phyloP scores from a whole-genome alignment of 2,329 filamentous ascomycete species.

The Stagonosporopsis rhizophila region DNA sequence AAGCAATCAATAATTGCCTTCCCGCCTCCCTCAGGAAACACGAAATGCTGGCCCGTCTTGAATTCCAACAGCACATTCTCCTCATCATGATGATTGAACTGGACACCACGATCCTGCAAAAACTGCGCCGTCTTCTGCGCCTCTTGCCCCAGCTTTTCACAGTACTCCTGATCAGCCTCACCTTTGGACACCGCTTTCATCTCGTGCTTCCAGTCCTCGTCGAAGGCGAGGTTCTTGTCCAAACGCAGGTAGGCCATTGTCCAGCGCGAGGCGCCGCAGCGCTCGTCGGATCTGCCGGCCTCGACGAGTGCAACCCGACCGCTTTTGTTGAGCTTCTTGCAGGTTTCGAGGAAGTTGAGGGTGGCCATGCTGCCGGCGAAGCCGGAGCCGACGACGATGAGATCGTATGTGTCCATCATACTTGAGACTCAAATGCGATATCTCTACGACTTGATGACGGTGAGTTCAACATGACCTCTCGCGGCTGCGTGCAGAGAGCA shows the following conservation, averaged over 20 bases:
- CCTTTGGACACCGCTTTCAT: constrained; percentile 48
- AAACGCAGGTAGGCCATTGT: constrained; percentile 54
- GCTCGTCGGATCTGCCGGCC: constrained; percentile 50
- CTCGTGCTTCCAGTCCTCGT: constrained; percentile 46
- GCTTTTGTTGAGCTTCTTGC: constrained; percentile 43
- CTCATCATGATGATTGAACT: constrained; percentile 47
- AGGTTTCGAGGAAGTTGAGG: constrained; percentile 52
- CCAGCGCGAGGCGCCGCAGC: constrained; percentile 52
- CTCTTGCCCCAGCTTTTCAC: not conserved
- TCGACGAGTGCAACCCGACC: constrained; percentile 52
- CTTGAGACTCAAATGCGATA: not conserved
- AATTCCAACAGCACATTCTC: constrained; percentile 50
- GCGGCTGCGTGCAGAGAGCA: not conserved
- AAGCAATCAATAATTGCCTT: constrained; percentile 49
- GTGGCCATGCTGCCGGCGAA: constrained; percentile 39
- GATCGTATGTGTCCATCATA: constrained; percentile 42
- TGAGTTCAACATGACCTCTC: not conserved
- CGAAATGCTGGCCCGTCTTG: constrained; percentile 48
- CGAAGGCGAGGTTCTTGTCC: constrained; percentile 48
- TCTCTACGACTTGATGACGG: no score
- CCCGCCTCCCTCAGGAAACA: constrained; percentile 50
- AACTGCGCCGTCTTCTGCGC: not conserved
- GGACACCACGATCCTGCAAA: not conserved
- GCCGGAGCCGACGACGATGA: constrained; percentile 30
- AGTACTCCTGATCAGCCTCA: not conserved